Base-by-base conservation (phyloP, 108 stramenopile genomes). In the Epithemia pelagica region DNA sequence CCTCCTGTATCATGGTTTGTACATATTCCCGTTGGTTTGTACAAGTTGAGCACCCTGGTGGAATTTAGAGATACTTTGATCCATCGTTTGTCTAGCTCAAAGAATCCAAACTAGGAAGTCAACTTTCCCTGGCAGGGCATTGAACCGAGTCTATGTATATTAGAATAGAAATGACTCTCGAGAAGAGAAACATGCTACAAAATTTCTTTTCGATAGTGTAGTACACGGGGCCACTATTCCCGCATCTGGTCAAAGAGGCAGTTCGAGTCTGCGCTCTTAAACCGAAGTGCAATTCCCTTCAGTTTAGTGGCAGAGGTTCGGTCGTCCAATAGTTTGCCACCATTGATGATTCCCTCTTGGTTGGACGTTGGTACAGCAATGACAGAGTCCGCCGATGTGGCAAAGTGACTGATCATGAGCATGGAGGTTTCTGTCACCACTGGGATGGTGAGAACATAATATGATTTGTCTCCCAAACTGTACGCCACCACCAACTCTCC, bases 401-500 rank as follows among this genome's bases (percentile, higher is more conserved):
- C 32, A 52, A 71, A 70, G 54, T 77, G 68, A 57, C 71, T 71
- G 27, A 71, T 70, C 28, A 71, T 77, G 31, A 77, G 61, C 30
- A 77, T 67, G 54, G 71, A 68, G 0, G 68, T 67, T 2, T 70
- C 71, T 0, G 76, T 68, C 52, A 70, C 76, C 59, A 71, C 76
- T 30, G 71, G 71, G 26, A 71, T 67, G 53, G 71, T 77, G 2
- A 77, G 70, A 51, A 77, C 71, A 22, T 70, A 77, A 60, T 67
- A 77, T 29, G 55, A 71, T 21, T 69, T 77, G 24, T 66, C 67
- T 56, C 55, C 28, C 7, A 80, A 56, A 15, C 33, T 53, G 53
- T 80, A 80, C 22, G 74, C 72, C 21, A 80, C 29, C 18, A 64
- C 72, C 61, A 80, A 70, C 0, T 61, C 67, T 64, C 79, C 79